phyloP scores from a whole-genome alignment of 2,329 filamentous ascomycete species.

The Bisporella sp. region DNA sequence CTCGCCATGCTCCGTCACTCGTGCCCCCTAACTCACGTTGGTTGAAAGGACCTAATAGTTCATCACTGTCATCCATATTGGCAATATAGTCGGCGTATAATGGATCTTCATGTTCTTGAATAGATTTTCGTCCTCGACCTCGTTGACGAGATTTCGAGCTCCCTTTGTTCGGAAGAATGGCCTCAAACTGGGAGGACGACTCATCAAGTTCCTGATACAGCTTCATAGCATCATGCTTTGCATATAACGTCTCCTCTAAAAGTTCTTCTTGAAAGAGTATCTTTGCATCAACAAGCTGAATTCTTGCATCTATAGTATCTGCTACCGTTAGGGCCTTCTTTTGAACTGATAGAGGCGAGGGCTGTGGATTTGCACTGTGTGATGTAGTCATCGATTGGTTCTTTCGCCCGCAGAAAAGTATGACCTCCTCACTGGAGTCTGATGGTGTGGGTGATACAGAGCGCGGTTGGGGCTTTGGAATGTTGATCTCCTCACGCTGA shows the following conservation, averaged over 20 bases:
- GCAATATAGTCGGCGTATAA: slow-evolving; percentile 27
- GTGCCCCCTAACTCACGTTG: slow-evolving; percentile 37
- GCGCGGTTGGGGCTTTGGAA: slow-evolving; percentile 22
- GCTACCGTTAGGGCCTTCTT: not conserved
- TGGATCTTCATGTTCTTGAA: slow-evolving; percentile 15
- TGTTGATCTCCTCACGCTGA: slow-evolving; percentile 21
- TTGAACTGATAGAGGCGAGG: not conserved
- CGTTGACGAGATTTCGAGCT: not conserved
- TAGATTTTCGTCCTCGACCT: slow-evolving; percentile 1
- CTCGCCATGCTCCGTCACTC: slow-evolving; percentile 33
- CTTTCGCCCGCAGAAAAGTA: slow-evolving; percentile 55
- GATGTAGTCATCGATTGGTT: not conserved
- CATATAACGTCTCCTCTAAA: slow-evolving; percentile 21
- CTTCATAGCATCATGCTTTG: not conserved
- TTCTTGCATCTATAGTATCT: slow-evolving; percentile 19
- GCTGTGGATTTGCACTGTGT: not conserved
- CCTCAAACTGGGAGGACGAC: slow-evolving; percentile 4
- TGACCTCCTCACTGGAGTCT: slow-evolving; percentile 66
- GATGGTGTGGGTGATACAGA: slow-evolving; percentile 33
- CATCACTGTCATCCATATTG: slow-evolving; percentile 25
- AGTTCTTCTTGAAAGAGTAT: slow-evolving; percentile 20
- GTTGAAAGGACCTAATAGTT: slow-evolving; percentile 9
- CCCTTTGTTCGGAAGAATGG: slow-evolving; percentile 2
- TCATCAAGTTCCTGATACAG: not conserved
- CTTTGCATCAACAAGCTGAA: slow-evolving; percentile 23